Percentiles rank a stretch among this genome's conserved stretches.
phyloP scores from a whole-genome alignment of 495 filamentous ascomycete genomes.

The Penicillium chermesinum region DNA sequence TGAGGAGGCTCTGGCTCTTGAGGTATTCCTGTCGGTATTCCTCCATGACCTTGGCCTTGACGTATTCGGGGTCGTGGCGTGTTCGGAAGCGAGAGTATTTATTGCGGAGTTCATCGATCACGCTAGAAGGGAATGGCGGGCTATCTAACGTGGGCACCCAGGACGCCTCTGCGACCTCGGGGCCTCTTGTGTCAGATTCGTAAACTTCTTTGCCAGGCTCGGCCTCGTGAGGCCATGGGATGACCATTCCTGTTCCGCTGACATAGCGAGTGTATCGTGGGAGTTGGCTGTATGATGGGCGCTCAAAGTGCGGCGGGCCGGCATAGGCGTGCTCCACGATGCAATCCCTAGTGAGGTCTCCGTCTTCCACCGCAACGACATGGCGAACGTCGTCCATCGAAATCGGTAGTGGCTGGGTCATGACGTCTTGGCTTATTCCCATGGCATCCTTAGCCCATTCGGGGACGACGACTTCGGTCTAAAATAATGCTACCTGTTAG shows the following conservation, averaged over 20 bases:
- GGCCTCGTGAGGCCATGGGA: slow-evolving; percentile 66
- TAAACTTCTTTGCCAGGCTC: slow-evolving; percentile 43
- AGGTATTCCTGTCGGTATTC: slow-evolving; percentile 57
- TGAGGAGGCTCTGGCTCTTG: slow-evolving; percentile 46
- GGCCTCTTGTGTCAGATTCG: slow-evolving; percentile 59
- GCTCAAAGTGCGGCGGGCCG: slow-evolving; percentile 31
- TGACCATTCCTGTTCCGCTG: slow-evolving; percentile 45
- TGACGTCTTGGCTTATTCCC: slow-evolving; percentile 36
- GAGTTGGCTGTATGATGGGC: slow-evolving; percentile 26
- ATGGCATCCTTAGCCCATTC: slow-evolving; percentile 44
- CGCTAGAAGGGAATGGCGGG: slow-evolving; percentile 69
- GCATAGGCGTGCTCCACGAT: slow-evolving; percentile 63
- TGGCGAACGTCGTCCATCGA: slow-evolving; percentile 68
- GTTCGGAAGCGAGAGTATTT: slow-evolving; percentile 80
- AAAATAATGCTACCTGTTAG: slow-evolving; percentile 9
- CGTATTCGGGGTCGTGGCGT: slow-evolving; percentile 62
- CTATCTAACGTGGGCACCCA: slow-evolving; percentile 69
- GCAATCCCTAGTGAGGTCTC: slow-evolving; percentile 61
- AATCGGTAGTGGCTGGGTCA: slow-evolving; percentile 46
- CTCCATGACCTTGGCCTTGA: slow-evolving; percentile 49
- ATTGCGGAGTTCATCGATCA: slow-evolving; percentile 85
- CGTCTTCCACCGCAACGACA: slow-evolving; percentile 65
- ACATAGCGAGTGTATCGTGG: slow-evolving; percentile 42
- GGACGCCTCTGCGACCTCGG: slow-evolving; percentile 67
- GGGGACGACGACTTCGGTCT: slow-evolving; percentile 57